Conservation (phyloP, 352 stramenopile species). For the Peronosclerospora sorghi region DNA sequence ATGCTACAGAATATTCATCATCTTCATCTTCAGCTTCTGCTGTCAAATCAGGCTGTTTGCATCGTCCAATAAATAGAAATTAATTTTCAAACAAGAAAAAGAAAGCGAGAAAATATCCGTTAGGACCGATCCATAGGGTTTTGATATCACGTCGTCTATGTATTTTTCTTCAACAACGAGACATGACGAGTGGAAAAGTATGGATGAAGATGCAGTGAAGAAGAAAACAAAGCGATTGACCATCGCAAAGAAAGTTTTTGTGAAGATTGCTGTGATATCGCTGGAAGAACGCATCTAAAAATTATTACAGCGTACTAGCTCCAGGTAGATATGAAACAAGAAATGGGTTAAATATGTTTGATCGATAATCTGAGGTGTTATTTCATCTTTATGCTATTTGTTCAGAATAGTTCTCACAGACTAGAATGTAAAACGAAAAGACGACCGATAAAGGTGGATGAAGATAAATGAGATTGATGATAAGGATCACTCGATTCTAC, state of each 20-base stretch:
- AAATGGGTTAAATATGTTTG: conserved; percentile 8
- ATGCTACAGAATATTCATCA: not conserved
- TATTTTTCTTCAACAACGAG: conserved; percentile 16
- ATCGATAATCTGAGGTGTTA: not conserved
- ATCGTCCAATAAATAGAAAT: conserved; percentile 27
- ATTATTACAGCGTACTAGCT: conserved; percentile 62
- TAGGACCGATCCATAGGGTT: conserved; percentile 63
- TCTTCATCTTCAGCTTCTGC: conserved; percentile 21
- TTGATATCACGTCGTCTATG: conserved; percentile 36
- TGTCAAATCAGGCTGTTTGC: conserved; percentile 38
- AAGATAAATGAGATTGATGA: too few relatives aligned
- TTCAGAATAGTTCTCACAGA: not conserved
- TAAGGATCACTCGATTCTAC: conserved; percentile 49
- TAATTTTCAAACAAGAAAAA: conserved; percentile 22
- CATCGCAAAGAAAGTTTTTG: conserved; percentile 18
- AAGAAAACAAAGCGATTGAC: conserved; percentile 18
- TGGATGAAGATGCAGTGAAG: conserved; percentile 13
- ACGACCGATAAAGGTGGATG: conserved; percentile 16
- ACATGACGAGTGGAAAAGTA: conserved; percentile 15
- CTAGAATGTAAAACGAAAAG: not conserved
- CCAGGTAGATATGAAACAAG: conserved; percentile 12
- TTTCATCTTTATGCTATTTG: not conserved
- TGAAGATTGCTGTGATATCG: conserved; percentile 18
- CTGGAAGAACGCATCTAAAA: conserved; percentile 66
- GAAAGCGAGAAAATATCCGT: conserved; percentile 10